Base-by-base conservation (phyloP, 2,329 filamentous ascomycete species). In the Xylariaceae sp. region DNA sequence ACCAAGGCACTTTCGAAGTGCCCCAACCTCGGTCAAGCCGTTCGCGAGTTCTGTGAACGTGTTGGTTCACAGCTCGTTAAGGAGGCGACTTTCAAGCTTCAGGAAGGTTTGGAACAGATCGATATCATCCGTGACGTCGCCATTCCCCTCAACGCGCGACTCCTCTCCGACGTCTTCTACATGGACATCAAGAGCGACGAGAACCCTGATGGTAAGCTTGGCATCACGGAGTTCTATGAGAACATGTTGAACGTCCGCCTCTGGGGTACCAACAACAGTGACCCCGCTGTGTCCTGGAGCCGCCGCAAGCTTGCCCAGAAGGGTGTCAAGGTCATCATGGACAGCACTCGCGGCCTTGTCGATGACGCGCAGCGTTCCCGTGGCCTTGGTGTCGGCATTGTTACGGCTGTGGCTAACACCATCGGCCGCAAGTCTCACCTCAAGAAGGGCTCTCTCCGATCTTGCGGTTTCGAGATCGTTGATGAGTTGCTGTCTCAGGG, bases 111-210 rank as follows among this genome's bases (percentile, higher is more conserved):
- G 1, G 67, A 72, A 59, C 75, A 78, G 63, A 68, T 78, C 34
- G 76, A 78, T 52, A 62, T 78, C 17, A 71, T 78, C 56, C 74
- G 76, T 10, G 82, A 86, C 53, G 79, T 87, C 11, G 82, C 81
- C 13, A 85, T 86, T 61, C 80, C 85, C 9, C 74, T 81, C 0
- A 84, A 83, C 3, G 78, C 83, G 2, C 73, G 79, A 49, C 79
- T 82, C 66, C 75, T 84, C 1, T 78, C 82, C 0, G 80, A 84
- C 48, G 73, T 83, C 10, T 84, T 85, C 69, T 83, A 82, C 55
- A 74, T 86, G 39, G 84, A 85, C 2, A 66, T 87, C 35, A 82
- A 83, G 64, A 81, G 79, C 0, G 72, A 76, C 0, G 76, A 84
- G 64, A 78, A 80, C 17, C 83, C 83, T 0, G 72, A 74, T 8